These are phyloP conservation scores for Xylaria sp. DNA, from an alignment of 495 filamentous ascomycete genomes.

Conservation along the genomic window DNA sequence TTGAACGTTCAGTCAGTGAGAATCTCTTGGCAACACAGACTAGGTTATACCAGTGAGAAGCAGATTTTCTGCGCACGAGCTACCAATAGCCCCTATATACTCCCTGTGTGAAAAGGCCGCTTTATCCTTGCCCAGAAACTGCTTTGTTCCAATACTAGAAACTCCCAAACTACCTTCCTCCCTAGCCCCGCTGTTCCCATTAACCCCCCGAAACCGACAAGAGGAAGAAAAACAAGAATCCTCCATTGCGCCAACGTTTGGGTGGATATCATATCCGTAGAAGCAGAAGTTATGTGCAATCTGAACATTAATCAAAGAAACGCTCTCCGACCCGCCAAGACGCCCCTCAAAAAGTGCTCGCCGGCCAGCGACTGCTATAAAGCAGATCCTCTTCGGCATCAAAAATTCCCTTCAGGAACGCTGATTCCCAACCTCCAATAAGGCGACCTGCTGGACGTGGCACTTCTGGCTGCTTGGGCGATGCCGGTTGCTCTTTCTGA, in stretches of 20 bases:
- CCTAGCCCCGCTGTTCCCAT: background rate
- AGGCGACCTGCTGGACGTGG: no score
- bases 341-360: slow-evolving; percentile 2
- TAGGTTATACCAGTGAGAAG: no score
- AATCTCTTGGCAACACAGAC: no score
- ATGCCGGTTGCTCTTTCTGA: background rate
- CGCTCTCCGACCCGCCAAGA: background rate
- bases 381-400: slow-evolving; percentile 16
- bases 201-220: background rate
- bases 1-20: no score
- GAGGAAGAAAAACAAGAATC: background rate
- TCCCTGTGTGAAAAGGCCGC: no score
- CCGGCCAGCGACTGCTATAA: slow-evolving; percentile 7
- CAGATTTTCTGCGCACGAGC: no score
- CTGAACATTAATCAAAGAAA: background rate
- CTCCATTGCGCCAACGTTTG: background rate
- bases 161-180: background rate
- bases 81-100: no score
- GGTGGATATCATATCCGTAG: background rate
- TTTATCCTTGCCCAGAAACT: no score
- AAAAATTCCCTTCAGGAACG: background rate
- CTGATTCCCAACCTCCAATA: background rate
- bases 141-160: background rate
- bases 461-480: background rate
- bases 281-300: background rate